A percentile compares a stretch with the other conserved stretches of the same genome.
phyloP scores from a whole-genome alignment of 73 alveolate genomes.

The Blepharisma japonicum region DNA sequence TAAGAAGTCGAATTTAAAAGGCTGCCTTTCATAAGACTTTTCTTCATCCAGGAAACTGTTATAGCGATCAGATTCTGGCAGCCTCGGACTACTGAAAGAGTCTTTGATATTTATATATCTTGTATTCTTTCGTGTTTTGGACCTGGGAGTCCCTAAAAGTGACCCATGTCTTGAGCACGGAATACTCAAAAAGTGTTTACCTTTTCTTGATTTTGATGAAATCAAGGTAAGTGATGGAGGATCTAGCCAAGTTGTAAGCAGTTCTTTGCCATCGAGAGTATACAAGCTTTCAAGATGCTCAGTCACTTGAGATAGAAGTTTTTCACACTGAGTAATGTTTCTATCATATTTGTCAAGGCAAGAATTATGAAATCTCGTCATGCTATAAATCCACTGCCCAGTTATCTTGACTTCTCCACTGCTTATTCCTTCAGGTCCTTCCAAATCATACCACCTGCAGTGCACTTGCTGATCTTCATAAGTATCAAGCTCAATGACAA shows the following conservation, averaged over 20 bases:
- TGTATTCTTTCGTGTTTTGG: not conserved
- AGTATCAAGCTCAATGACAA: constrained; percentile 8
- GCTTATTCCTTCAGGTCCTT: constrained; percentile 32
- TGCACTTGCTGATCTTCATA: constrained; percentile 24
- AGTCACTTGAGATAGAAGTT: not conserved
- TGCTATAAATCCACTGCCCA: constrained; percentile 28
- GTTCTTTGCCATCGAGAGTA: constrained; percentile 6
- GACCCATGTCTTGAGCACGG: not conserved
- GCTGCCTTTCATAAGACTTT: no score
- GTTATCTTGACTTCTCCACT: constrained; percentile 13
- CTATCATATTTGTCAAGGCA: constrained; percentile 13
- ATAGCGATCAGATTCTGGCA: no score
- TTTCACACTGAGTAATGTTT: not conserved
- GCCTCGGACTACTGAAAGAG: no score
- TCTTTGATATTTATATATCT: no score
- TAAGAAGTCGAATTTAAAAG: no score
- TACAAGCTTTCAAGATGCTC: not conserved
- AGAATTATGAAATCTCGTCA: not conserved
- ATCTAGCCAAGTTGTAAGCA: not conserved
- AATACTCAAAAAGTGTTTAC: not conserved
- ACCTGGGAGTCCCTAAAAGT: not conserved
- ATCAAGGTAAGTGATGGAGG: constrained; percentile 5
- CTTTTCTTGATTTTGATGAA: not conserved
- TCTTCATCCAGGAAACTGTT: no score
- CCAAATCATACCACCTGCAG: constrained; percentile 32